Evolutionary conservation across 345 rosid species (phyloP).

Genomic region (Arabidopsis thaliana): TAIR10.1 NC_003076.8:1575501-1576000

Average conservation of each 20-base stretch:
- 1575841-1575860: constrained; percentile 46
- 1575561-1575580: constrained; percentile 46
- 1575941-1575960: background rate
- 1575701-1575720: constrained; percentile 42
- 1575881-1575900: constrained; percentile 70
- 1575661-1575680: background rate
- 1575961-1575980: background rate
- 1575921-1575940: constrained; percentile 52
- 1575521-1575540: constrained; percentile 39
- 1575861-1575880: constrained; percentile 58
- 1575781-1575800: constrained; percentile 43
- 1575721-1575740: constrained; percentile 54
- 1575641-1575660: constrained; percentile 17
- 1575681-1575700: constrained; percentile 23
- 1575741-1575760: constrained; percentile 55
- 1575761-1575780: constrained; percentile 62
- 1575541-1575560: constrained; percentile 50
- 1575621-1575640: constrained; percentile 36
- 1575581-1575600: constrained; percentile 50
- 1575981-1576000: constrained; percentile 34
- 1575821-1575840: constrained; percentile 53
- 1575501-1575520: constrained; percentile 49
- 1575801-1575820: constrained; percentile 49
- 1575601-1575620: constrained; percentile 51
- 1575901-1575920: constrained; percentile 79